Evolutionary conservation across 768 basidiomycete species (phyloP), one percentile per base, ranked within the genome.

Genomic region (Cystofilobasidium macerans): DNA sequence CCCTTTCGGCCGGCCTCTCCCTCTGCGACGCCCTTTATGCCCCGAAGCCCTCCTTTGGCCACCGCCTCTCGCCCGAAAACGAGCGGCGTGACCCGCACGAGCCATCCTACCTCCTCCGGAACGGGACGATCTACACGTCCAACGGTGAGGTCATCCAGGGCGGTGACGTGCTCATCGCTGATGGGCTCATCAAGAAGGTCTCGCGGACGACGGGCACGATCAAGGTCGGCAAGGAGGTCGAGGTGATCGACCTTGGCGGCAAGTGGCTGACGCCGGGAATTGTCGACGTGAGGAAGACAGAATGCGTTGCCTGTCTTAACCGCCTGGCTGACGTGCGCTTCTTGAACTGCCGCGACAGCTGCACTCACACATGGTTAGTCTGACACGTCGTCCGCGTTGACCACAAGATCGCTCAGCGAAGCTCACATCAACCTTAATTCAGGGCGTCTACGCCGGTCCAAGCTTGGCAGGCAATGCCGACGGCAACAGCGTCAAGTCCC

Each of bases 401-500:
- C 30, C 28, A n/a, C n/a, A 7, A 30, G 9, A 16, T 32, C n/a
- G 24, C 12, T 51, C 48, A 13, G 7, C 24, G 9, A 13, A 16
- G 42, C 42, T 42, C 42, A 20, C 30, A 32, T n/a, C n/a, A n/a
- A n/a, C n/a, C n/a, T n/a, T n/a, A n/a, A n/a, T n/a, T n/a, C 51
- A 54, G 51, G 51, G 51, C 30, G 51, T 54, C 8, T 26, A 30
- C 3, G 51, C 51, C n/a, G 51, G 28, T 20, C 51, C 51, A 5
- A 30, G 51, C 7, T 30, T 54, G 22, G 11, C 26, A 6, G 13
- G 26, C 48, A 47, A 48, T 12, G 7, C 14, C 26, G 43, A 57
- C 20, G 9, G 28, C 51, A 59, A 67, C 65, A 47, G 53, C 14
- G 0, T 57, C 45, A 68, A 68, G 45, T 54, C 45, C 4, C 67